Base-by-base conservation (phyloP, 352 stramenopile genomes). In the Elongisporangium anandrum region DNA sequence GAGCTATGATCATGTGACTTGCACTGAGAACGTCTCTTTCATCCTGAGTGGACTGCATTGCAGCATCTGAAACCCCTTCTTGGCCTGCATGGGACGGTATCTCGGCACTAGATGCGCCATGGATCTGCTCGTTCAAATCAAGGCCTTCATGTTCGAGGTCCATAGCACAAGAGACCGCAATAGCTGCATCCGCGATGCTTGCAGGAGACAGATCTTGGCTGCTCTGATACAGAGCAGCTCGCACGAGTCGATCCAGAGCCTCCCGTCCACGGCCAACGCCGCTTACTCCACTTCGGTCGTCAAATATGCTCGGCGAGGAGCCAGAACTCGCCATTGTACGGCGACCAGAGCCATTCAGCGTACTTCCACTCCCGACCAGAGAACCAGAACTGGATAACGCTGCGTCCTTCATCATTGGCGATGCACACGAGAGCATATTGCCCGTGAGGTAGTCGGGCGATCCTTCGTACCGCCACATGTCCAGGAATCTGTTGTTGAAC, bases 401-500 rank as follows among this genome's bases (percentile, higher is more conserved):
- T 22, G 34, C 50, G 4, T 65, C 59, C 22, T 63, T 62, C 12
- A 54, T 53, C 41, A 66, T 64, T 8, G 62, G 54, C 22, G 61
- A 54, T 1, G 54, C 54, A 12, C 63, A 72, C 7, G 52, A 58
- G 39, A 68, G 68, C n/a, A 65, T 65, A 20, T 74, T 66, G 3
- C 75, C 78, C 1, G 75, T 81, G 20, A 92, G 64, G 56, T 92
- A 92, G 65, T 92, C 83, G 0, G 81, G 81, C 3, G 80, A 92
- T 20, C 79, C 83, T 70, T 92, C 83, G 54, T 88, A 81, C 17
- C 79, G 69, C 83, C 83, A 92, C 78, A 91, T 88, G 57, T 88
- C 81, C 38, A 93, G 71, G 47, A 90, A 93, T 50, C 80, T 83
- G 69, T 87, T 87, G 63, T 75, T 89, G 66, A 93, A 91, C n/a